Base-by-base conservation (phyloP, 176 grass and related monocot genomes). In the Aegilops umbellulata region DNA sequence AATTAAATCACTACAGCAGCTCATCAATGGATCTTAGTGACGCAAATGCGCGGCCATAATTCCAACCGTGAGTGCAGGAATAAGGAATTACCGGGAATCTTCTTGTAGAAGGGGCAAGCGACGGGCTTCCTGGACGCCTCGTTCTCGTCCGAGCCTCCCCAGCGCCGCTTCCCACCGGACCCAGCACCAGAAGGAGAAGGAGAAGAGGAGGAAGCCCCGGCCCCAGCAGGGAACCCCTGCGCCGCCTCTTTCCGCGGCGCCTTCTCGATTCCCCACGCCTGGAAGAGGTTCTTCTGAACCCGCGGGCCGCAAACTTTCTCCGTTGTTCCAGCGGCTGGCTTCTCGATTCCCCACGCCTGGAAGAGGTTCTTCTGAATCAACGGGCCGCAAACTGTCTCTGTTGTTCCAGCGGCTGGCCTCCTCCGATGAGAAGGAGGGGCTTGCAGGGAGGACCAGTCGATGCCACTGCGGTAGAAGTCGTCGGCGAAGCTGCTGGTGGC, bases 401-500 rank as follows among this genome's bases (percentile, higher is more conserved):
- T 86, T 14, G 0, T 24, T n/a, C 60, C 74, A 5, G 30, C 30
- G 32, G 2, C 16, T 22, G 20, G 23, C 73, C 73, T 79, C 10
- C 2, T 8, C 10, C 44, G 10, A 27, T 67, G 34, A 29, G 7
- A 26, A 67, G 61, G 63, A 44, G 66, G 47, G 82, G 41, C 65
- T 19, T 41, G 68, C 67, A 95, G 82, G 62, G 73, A 82, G 57
- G 94, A 91, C 84, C 86, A 93, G 77, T 95, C 89, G 35, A 74
- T 73, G 46, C 94, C 91, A 81, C 89, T 84, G 12, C 89, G 72
- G 82, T 93, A 95, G 60, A 95, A 93, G 41, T 93, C 91, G 19
- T 63, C 84, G 2, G 84, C 86, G 75, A 95, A 91, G 66, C 79
- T 77, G 58, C 77, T 74, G 36, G 15, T 17, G 41, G 29, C 2